Evolutionary conservation across 768 basidiomycete genomes (phyloP).

Genomic region (Candolleomyces efflorescens): DNA sequence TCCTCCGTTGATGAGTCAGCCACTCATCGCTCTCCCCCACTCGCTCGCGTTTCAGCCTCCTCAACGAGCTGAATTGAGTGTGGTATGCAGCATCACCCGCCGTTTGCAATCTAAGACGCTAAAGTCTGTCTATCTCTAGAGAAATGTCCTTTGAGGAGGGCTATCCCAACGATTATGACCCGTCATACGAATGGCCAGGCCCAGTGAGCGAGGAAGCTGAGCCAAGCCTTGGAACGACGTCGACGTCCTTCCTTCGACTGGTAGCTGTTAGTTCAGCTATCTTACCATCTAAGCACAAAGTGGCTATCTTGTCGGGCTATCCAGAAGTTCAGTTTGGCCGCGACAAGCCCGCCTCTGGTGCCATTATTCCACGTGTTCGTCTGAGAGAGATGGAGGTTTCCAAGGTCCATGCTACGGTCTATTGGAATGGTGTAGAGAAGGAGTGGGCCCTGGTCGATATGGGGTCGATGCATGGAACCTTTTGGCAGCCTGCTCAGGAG

Average conservation of each 20-base stretch:
- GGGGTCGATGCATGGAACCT: slow-evolving; percentile 85
- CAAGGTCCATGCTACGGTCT: slow-evolving; percentile 73
- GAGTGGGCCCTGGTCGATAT: slow-evolving; percentile 80
- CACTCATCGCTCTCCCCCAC: too few species aligned
- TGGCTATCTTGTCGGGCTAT: slow-evolving; percentile 44
- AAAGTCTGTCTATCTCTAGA: too few species aligned
- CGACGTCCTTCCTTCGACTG: slow-evolving; percentile 39
- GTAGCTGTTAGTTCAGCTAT: slow-evolving; percentile 54
- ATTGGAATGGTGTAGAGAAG: slow-evolving; percentile 55
- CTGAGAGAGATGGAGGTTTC: slow-evolving; percentile 84
- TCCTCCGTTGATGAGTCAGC: too few species aligned
- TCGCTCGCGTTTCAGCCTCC: too few species aligned
- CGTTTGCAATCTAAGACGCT: too few species aligned
- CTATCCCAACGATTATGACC: slow-evolving; percentile 37
- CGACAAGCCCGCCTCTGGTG: slow-evolving; percentile 51
- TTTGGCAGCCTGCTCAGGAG: slow-evolving; percentile 28
- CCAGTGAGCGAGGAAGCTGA: not conserved
- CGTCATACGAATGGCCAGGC: slow-evolving; percentile 59
- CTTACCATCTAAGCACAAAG: slow-evolving; percentile 44
- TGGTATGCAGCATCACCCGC: too few species aligned
- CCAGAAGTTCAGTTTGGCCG: slow-evolving; percentile 71
- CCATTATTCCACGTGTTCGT: slow-evolving; percentile 57
- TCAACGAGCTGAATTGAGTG: too few species aligned
- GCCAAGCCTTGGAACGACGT: slow-evolving; percentile 1
- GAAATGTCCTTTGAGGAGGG: not conserved